phyloP scores from a whole-genome alignment of 768 basidiomycete genomes.

The Boletus edulis region DNA sequence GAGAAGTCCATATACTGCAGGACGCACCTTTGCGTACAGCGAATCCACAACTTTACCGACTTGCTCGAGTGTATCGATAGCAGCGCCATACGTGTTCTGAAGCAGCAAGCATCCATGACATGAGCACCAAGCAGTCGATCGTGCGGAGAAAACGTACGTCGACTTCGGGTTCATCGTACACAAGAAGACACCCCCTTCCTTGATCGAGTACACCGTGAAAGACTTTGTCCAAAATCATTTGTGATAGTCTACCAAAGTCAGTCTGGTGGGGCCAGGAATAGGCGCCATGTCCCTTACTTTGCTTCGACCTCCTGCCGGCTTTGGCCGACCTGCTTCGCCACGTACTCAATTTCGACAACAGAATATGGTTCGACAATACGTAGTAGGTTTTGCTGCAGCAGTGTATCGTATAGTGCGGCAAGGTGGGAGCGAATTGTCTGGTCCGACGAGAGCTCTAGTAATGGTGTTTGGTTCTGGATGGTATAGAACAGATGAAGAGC shows the following conservation, averaged over 20 bases:
- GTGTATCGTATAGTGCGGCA: slow-evolving; percentile 89
- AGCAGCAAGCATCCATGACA: neutral
- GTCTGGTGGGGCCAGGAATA: neutral
- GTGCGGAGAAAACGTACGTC: slow-evolving; percentile 59
- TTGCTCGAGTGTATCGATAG: slow-evolving; percentile 86
- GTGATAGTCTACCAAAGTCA: slow-evolving; percentile 64
- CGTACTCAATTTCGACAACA: slow-evolving; percentile 85
- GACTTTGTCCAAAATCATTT: slow-evolving; percentile 97
- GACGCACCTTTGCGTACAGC: slow-evolving; percentile 76
- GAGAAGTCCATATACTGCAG: neutral
- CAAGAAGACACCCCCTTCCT: slow-evolving; percentile 84
- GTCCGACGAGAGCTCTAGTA: slow-evolving; percentile 87
- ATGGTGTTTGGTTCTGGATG: neutral
- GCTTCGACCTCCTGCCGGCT: slow-evolving; percentile 85
- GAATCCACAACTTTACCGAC: slow-evolving; percentile 94
- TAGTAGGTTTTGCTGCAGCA: slow-evolving; percentile 93
- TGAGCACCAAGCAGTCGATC: neutral
- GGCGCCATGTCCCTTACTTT: slow-evolving; percentile 55
- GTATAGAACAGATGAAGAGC: slow-evolving; percentile 9
- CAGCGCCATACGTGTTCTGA: slow-evolving; percentile 84
- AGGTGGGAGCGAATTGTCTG: slow-evolving; percentile 95
- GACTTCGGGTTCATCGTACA: slow-evolving; percentile 84
- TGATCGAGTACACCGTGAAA: slow-evolving; percentile 97
- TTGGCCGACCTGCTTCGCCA: slow-evolving; percentile 85
- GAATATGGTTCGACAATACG: slow-evolving; percentile 96